Evolutionary conservation across 345 rosid genomes (phyloP), one percentile per base, ranked within the genome.

Genomic region (Rubroshorea leprosula): DNA sequence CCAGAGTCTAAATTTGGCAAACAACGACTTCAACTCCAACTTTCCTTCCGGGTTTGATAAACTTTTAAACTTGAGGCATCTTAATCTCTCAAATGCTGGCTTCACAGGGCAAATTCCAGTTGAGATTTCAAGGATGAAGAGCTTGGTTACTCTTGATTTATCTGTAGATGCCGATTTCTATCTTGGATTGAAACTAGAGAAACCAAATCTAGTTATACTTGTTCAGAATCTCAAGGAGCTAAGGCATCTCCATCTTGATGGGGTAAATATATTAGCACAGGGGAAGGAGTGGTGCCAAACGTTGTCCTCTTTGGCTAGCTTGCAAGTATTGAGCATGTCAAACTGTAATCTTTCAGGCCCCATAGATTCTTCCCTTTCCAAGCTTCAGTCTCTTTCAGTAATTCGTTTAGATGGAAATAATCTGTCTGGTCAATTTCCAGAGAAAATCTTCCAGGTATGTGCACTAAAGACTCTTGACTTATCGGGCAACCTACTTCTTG

Each of bases 131-230:
- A 3, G 23, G 14, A 0, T 83, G 80, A 52, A 51, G 13, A 69
- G 24, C 51, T 58, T 83, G 72, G 75, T 70, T 1, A 66, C 49
- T 26, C 80, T 83, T 23, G 86, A 80, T 64, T 64, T 83, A 6
- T 78, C 89, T 22, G 0, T 24, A 5, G 0, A n/a, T n/a, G n/a
- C n/a, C n/a, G n/a, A 6, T n/a, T 26, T 5, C 8, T 26, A 7
- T 23, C 24, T 24, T 8, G 65, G 45, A 17, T 51, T 72, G 60
- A 58, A 59, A 55, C 71, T 76, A 8, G 60, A 66, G 64, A 68
- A 70, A 18, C 75, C 83, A 16, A 67, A 72, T 43, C 62, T 78
- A 2, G 39, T 0, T 12, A 27, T 4, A 49, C 43, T 81, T 6
- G 57, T 76, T 1, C 56, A 41, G 27, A 70, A 64, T 23, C 72